A percentile compares a stretch with the other conserved stretches of the same genome.
Evolutionary conservation across 768 basidiomycete genomes (phyloP).

Genomic region (Floccularia luteovirens): DNA sequence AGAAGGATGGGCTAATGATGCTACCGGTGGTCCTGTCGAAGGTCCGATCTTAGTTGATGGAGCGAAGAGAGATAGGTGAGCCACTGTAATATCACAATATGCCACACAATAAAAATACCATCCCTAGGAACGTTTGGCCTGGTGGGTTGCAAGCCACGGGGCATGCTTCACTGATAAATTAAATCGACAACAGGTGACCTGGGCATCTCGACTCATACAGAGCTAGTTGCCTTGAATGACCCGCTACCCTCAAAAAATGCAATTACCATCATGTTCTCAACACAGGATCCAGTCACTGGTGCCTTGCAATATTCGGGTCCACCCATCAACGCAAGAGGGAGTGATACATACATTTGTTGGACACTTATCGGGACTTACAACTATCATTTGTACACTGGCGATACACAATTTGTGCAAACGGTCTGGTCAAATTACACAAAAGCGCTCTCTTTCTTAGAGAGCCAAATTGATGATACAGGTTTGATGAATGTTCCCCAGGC

Average conservation of each 20-base stretch:
- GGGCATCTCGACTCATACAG: constrained; percentile 32
- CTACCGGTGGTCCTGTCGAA: constrained; percentile 35
- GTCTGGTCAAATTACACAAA: constrained; percentile 40
- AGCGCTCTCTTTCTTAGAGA: constrained; percentile 28
- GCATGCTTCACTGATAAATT: too few species aligned
- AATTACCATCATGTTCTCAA: constrained; percentile 40
- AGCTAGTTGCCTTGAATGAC: constrained; percentile 24
- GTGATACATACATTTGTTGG: constrained; percentile 43
- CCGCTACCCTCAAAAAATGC: constrained; percentile 34
- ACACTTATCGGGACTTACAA: constrained; percentile 34
- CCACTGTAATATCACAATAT: constrained; percentile 1
- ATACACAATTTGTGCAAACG: constrained; percentile 29
- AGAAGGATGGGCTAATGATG: constrained; percentile 40
- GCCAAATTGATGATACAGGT: constrained; percentile 29
- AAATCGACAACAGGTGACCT: constrained; percentile 22
- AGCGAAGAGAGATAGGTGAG: constrained; percentile 42
- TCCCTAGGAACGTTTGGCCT: constrained; percentile 20
- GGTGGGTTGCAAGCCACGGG: too few species aligned
- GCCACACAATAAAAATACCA: background rate
- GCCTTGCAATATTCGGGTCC: constrained; percentile 37
- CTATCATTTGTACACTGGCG: constrained; percentile 41
- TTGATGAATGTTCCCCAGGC: constrained; percentile 30
- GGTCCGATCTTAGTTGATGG: constrained; percentile 49
- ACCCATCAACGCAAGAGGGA: constrained; percentile 24
- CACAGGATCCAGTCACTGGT: constrained; percentile 35